Conservation (phyloP, 108 stramenopile genomes). For the Cyclotella choctawhatcheeana region DNA sequence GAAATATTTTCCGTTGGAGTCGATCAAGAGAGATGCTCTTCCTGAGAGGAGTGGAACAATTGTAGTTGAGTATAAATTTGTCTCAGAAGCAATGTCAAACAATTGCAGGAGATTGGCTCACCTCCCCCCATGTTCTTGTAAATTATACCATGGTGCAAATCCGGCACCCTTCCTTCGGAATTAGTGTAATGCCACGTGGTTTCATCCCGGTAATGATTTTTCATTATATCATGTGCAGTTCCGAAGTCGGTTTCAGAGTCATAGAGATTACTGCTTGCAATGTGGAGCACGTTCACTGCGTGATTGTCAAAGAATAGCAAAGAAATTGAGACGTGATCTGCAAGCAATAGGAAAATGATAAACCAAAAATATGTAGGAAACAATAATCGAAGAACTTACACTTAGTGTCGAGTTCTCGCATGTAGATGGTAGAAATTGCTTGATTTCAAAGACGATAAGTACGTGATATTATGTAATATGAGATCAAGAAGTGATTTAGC, state of each 20-base stretch:
- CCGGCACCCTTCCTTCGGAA: neutral
- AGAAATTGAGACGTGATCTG: too few species aligned
- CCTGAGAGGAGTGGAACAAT: neutral
- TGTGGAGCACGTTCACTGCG: conserved; percentile 13
- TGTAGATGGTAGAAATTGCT: conserved; percentile 15
- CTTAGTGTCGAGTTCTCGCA: conserved; percentile 23
- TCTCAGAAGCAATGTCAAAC: neutral
- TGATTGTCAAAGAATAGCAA: too few species aligned
- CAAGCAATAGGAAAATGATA: too few species aligned
- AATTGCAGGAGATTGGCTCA: neutral
- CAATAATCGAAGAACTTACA: neutral
- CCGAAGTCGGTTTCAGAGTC: neutral
- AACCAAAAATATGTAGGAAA: neutral
- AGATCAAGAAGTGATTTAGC: too few species aligned
- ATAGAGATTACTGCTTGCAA: neutral
- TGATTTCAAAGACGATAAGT: too few species aligned
- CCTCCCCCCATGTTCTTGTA: conserved; percentile 2
- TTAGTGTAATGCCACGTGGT: neutral
- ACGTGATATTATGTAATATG: too few species aligned
- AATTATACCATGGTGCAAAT: conserved; percentile 10
- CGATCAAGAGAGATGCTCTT: neutral
- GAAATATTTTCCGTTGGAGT: neutral
- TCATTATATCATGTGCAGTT: neutral
- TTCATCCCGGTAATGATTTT: neutral
- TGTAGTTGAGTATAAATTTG: neutral